Evolutionary conservation across 768 basidiomycete genomes (phyloP), one percentile per base, ranked within the genome.

Genomic region (Rhizopogon vulgaris): DNA sequence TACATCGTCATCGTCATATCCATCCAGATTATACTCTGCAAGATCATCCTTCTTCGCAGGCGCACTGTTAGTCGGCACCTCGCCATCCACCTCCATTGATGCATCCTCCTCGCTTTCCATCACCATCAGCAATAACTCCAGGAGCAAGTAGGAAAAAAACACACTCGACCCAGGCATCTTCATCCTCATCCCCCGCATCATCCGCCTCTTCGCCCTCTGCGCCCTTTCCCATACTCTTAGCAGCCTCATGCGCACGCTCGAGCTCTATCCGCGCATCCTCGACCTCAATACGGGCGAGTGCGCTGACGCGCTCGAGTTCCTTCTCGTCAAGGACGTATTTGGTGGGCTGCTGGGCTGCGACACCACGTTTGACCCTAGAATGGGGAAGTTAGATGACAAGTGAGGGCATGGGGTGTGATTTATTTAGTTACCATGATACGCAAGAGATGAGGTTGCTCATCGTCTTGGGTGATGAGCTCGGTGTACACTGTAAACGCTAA

Each of bases 271-370:
- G 83, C 8, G 94, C 94, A 73, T 94, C 92, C 57, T 95, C 93
- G 28, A 95, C 79, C 63, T 94, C 87, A 52, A 93, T 87, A 48
- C 83, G 73, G 12, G 94, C 92, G 24, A 99, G 78, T 18, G 85
- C 77, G 58, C 91, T 92, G 46, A 98, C 90, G 24, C 96, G 83
- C 63, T 87, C 83, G 11, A 98, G 76, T 69, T 99, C 96, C 48
- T 80, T 72, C 62, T 94, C 90, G 62, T 96, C 92, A 28, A 98
- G 82, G 48, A 87, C 78, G 68, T 98, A 98, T 73, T 89, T 92
- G 63, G 74, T 70, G 2, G 96, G 95, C 58, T 93, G 78, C 41
- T 76, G 77, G 3, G 76, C 73, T 3, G 94, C 74, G 15, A 83
- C 80, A 8, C 96, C 94, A 49, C 88, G 79, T 56, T 83, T 83